Evolutionary conservation across 106 monocot species (phyloP).

Genomic region (Posidonia australis): DNA sequence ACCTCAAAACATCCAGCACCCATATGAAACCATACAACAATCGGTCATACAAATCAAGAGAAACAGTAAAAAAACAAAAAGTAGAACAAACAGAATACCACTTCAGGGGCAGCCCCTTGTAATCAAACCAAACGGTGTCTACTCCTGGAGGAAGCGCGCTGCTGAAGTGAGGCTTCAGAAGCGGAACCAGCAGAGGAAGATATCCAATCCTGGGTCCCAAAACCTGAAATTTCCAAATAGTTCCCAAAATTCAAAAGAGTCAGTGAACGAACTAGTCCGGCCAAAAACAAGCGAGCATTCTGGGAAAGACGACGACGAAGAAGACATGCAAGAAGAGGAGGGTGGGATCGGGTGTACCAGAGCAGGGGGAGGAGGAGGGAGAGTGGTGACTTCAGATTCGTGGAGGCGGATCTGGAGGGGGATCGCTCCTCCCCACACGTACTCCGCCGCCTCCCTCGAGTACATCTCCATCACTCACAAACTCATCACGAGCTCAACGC

Average conservation of each 20-base stretch:
- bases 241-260: not conserved
- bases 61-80: too few relatives aligned
- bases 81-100: too few relatives aligned
- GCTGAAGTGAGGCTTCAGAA: conserved; percentile 78
- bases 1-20: too few relatives aligned
- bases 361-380: conserved; percentile 66
- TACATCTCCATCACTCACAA: conserved; percentile 41
- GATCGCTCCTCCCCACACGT: conserved; percentile 77
- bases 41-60: too few relatives aligned
- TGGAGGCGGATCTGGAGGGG: conserved; percentile 94
- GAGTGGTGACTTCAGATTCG: conserved; percentile 83
- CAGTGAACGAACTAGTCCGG: too few relatives aligned
- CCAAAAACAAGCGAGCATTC: not conserved
- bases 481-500: too few relatives aligned
- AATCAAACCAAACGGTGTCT: conserved; percentile 93
- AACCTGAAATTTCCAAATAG: conserved; percentile 26
- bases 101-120: conserved; percentile 85
- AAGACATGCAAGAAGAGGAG: not conserved
- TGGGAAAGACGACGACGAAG: not conserved
- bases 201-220: conserved; percentile 74
- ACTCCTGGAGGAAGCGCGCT: conserved; percentile 70
- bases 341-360: conserved; percentile 28
- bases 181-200: conserved; percentile 58
- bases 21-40: too few relatives aligned
- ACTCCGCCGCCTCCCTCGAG: conserved; percentile 57